Conservation (phyloP, 2,329 filamentous ascomycete species). For the Claviceps sp. region DNA sequence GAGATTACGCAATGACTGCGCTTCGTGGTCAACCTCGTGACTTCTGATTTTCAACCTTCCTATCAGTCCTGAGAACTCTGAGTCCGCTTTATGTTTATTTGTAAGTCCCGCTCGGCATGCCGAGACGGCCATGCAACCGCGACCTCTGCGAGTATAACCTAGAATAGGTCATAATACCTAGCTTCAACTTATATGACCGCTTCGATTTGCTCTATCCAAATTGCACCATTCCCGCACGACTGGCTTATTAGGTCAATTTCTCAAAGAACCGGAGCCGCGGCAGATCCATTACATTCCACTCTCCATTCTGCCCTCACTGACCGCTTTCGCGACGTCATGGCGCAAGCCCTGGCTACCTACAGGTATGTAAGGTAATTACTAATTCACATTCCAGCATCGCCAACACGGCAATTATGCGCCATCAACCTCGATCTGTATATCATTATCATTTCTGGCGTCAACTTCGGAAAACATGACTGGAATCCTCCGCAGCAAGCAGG, state of each 20-base stretch:
- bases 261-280: too few species aligned
- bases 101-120: not conserved
- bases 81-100: not conserved
- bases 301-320: not conserved
- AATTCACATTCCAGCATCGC: not conserved
- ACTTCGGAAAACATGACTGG: not conserved
- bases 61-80: not conserved
- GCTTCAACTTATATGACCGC: too few species aligned
- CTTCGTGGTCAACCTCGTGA: not conserved
- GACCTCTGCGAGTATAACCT: not conserved
- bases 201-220: too few species aligned
- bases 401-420: not conserved
- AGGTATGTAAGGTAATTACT: not conserved
- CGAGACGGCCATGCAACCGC: not conserved
- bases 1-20: too few species aligned
- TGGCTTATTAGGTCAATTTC: too few species aligned
- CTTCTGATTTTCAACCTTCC: not conserved
- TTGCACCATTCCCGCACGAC: too few species aligned
- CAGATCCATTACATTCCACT: too few species aligned
- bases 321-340: not conserved
- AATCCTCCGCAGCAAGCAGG: constrained; percentile 9
- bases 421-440: not conserved
- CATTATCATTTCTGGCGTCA: not conserved
- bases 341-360: not conserved
- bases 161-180: too few species aligned